Evolutionary conservation across 768 basidiomycete genomes (phyloP), one percentile per base, ranked within the genome.

Genomic region (Neoboletus magnificus): DNA sequence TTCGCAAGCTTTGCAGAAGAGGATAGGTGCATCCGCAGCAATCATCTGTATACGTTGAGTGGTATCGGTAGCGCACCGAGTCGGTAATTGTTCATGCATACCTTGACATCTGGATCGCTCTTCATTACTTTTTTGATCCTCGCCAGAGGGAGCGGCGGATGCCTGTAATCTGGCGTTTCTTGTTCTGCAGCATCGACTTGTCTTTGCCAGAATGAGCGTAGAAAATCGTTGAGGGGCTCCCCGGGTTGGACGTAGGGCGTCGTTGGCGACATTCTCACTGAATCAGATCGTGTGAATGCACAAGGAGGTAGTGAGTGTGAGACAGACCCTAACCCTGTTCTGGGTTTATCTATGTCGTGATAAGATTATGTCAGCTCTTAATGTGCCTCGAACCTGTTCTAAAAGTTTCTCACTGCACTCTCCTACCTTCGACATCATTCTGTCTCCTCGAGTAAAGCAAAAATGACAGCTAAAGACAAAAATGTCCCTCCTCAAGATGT

Each of bases 51-150:
- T 8, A 37, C 33, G 36, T 59, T 35, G 60, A 50, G 27, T 25
- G 22, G 22, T 29, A 43, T 61, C 50, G 12, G n/a, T 6, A 37
- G 33, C 18, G 10, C 15, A 30, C 36, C 1, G 56, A 40, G 32
- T 35, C 27, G 8, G 20, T 43, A 27, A 20, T 3, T 18, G 46
- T 18, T 12, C 41, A 50, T 43, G 18, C 84, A 66, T 68, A 96
- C 93, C 83, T 94, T 94, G 60, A 98, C 93, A 64, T 95, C 93
- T 4, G 93, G 91, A 75, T 94, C 93, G 71, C 89, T 95, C 79
- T 98, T 98, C 92, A 98, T 97, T 54, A 98, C 96, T 72, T 98
- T 98, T 79, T 98, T 98, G 66, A 98, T 97, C 69, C 97, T 78
- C 18, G 97, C 97, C 30, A 99, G 77, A 4, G 96, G 96, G 12